phyloP scores from a whole-genome alignment of 225 moss, liverwort and hornwort genomes.

The Bryum argenteum region DNA sequence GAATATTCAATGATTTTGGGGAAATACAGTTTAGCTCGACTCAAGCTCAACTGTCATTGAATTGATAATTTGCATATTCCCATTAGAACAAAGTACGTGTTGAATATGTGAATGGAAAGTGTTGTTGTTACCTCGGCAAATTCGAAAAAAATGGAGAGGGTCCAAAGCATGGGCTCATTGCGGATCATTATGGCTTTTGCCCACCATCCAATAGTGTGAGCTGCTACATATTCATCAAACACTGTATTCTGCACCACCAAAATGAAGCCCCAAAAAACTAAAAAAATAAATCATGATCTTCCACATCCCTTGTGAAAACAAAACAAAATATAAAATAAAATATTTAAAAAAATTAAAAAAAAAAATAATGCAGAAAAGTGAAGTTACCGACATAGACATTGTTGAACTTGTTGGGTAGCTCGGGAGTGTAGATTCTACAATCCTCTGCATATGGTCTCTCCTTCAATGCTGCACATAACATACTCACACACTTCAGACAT shows the following conservation, averaged over 20 bases:
- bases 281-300: background rate
- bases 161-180: slow-evolving; percentile 71
- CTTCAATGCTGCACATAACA: slow-evolving; percentile 56
- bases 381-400: slow-evolving; percentile 64
- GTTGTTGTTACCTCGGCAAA: slow-evolving; percentile 65
- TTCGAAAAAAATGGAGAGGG: slow-evolving; percentile 89
- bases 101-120: no score
- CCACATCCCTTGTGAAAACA: background rate
- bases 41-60: no score
- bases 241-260: slow-evolving; percentile 58
- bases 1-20: no score
- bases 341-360: background rate
- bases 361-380: background rate
- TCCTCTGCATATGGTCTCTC: slow-evolving; percentile 89
- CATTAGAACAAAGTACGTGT: no score
- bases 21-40: no score
- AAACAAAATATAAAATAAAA: background rate
- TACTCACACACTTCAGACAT: no score
- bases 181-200: slow-evolving; percentile 97
- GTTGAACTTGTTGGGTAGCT: slow-evolving; percentile 69
- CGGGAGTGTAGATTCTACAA: slow-evolving; percentile 94
- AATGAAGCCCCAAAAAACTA: background rate
- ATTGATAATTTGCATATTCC: no score
- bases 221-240: slow-evolving; percentile 85
- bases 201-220: slow-evolving; percentile 96